Conservation (phyloP, 148 eudicot species). For the Rhododendron simsii region DNA sequence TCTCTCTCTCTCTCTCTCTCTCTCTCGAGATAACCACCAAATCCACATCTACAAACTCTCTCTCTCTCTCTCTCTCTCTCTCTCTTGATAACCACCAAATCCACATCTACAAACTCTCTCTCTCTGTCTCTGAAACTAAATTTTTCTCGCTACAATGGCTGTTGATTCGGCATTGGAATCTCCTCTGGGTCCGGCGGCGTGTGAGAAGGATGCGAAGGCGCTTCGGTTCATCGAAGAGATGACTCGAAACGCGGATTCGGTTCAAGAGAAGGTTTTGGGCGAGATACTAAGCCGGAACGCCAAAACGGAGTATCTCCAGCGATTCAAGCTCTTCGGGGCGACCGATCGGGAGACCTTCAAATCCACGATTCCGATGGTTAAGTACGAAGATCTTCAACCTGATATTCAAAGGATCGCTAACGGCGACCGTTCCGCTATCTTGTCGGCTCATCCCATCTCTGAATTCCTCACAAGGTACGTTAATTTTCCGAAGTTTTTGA, state of each 20-base stretch:
- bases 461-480: conserved; percentile 78
- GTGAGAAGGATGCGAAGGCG: conserved; percentile 79
- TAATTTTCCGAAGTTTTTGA: no score
- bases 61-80: no score
- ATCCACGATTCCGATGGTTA: conserved; percentile 51
- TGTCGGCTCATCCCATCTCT: conserved; percentile 76
- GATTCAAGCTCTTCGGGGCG: conserved; percentile 45
- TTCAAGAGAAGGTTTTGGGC: conserved; percentile 53
- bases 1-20: not conserved
- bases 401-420: conserved; percentile 78
- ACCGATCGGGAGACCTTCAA: conserved; percentile 61
- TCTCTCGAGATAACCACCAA: not conserved
- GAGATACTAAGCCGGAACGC: conserved; percentile 63
- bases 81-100: not conserved
- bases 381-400: conserved; percentile 79
- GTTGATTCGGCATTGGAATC: conserved; percentile 57
- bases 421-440: conserved; percentile 68
- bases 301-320: conserved; percentile 54
- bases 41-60: not conserved
- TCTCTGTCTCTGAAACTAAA: not conserved
- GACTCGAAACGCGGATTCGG: conserved; percentile 67
- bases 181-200: conserved; percentile 67
- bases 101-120: not conserved
- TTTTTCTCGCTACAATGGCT: conserved; percentile 36
- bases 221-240: conserved; percentile 72